These are phyloP conservation scores for Rubus idaeus DNA, from an alignment of 306 rosid genomes.

Conservation along the genomic window DNA sequence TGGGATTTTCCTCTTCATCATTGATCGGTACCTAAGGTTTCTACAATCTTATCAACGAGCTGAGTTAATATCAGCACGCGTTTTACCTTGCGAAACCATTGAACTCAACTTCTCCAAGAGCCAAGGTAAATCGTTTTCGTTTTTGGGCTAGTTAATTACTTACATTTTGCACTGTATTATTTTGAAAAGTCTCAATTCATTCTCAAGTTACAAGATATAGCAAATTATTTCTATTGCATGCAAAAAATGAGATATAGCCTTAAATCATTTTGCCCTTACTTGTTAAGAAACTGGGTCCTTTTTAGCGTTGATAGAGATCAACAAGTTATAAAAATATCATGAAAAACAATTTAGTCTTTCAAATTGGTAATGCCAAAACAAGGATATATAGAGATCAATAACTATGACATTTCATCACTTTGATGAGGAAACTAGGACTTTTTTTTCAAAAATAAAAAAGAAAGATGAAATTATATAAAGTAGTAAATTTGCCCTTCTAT, in stretches of 20 bases:
- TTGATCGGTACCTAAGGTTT: slow-evolving; percentile 61
- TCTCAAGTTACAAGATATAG: neutral
- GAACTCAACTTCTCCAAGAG: slow-evolving; percentile 66
- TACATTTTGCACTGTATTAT: neutral
- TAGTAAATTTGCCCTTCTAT: neutral
- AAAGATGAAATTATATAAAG: too few species aligned
- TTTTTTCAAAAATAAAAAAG: too few species aligned
- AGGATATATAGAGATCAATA: too few species aligned
- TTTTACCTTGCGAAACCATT: slow-evolving; percentile 45
- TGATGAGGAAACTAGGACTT: too few species aligned
- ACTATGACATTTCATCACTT: too few species aligned
- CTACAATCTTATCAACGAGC: slow-evolving; percentile 53
- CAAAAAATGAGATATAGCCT: neutral
- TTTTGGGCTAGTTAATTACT: neutral
- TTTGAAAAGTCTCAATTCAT: neutral
- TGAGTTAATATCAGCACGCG: slow-evolving; percentile 49
- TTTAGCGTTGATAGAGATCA: too few species aligned
- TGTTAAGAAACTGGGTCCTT: neutral
- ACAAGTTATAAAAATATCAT: too few species aligned
- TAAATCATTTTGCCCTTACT: neutral
- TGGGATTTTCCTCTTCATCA: slow-evolving; percentile 62
- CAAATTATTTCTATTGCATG: neutral
- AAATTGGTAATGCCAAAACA: too few species aligned
- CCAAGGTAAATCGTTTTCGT: slow-evolving; percentile 31
- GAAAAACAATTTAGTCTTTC: too few species aligned